Evolutionary conservation across 2,329 filamentous ascomycete genomes (phyloP).

Genomic region (Clonostachys byssicola): DNA sequence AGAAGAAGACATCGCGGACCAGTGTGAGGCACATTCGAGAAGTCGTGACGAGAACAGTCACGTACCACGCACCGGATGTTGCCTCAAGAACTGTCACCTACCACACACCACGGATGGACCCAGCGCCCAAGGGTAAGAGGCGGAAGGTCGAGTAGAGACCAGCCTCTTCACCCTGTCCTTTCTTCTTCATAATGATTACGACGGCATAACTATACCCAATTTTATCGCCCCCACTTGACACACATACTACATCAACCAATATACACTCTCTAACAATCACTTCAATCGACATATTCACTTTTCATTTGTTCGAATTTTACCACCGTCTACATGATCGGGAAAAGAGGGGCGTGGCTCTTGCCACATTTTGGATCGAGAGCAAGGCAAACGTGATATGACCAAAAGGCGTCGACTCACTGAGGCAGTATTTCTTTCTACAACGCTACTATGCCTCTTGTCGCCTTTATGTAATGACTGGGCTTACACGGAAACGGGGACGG

Average conservation of each 20-base stretch:
- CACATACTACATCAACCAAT: background rate
- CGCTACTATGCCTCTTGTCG: slow-evolving; percentile 1
- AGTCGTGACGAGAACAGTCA: slow-evolving; percentile 91
- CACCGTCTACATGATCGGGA: background rate
- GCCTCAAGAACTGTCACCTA: slow-evolving; percentile 94
- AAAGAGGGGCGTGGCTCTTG: background rate
- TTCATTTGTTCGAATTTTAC: background rate
- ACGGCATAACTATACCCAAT: slow-evolving; percentile 3
- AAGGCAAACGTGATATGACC: no score
- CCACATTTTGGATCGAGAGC: background rate
- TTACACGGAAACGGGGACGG: background rate
- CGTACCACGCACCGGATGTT: slow-evolving; percentile 84
- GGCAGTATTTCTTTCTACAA: background rate
- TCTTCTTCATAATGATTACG: background rate
- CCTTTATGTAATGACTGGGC: background rate
- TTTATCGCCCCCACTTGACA: background rate
- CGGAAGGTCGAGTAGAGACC: slow-evolving; percentile 57
- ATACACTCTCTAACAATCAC: background rate
- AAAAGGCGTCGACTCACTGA: no score
- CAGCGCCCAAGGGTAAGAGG: slow-evolving; percentile 88
- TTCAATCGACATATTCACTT: background rate
- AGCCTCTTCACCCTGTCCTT: background rate
- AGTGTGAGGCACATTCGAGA: slow-evolving; percentile 73
- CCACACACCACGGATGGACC: slow-evolving; percentile 72
- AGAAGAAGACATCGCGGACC: slow-evolving; percentile 53